Evolutionary conservation across 2,329 filamentous ascomycete species (phyloP).

Genomic region (Gremmenia infestans): DNA sequence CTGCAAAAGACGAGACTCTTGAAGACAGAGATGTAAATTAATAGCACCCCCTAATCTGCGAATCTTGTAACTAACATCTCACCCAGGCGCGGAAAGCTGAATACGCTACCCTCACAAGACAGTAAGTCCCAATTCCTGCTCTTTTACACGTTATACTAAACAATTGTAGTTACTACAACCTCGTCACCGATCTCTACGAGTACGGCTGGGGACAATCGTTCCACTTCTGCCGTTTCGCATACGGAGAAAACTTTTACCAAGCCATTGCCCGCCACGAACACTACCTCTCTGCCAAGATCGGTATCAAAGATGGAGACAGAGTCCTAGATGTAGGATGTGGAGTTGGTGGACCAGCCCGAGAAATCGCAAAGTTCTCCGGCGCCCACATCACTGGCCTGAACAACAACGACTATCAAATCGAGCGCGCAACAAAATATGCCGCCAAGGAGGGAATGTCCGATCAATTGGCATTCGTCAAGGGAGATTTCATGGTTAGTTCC

Average conservation of each 20-base stretch:
- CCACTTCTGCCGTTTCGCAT: conserved; percentile 94
- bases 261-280: conserved; percentile 96
- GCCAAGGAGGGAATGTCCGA: conserved; percentile 73
- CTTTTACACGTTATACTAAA: conserved; percentile 2
- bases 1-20: conserved; percentile 72
- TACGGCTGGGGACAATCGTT: conserved; percentile 96
- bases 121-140: conserved; percentile 54
- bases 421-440: conserved; percentile 85
- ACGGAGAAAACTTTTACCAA: conserved; percentile 82
- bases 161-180: conserved; percentile 77
- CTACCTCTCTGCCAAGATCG: conserved; percentile 89
- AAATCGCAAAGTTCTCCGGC: conserved; percentile 95
- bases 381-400: conserved; percentile 88
- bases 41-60: neutral
- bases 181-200: conserved; percentile 92
- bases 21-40: conserved; percentile 68
- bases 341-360: conserved; percentile 89
- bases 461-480: conserved; percentile 86
- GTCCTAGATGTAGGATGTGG: conserved; percentile 96
- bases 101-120: conserved; percentile 89
- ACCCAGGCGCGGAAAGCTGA: conserved; percentile 70
- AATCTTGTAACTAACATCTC: conserved; percentile 4
- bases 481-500: conserved; percentile 77
- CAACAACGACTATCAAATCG: conserved; percentile 99
- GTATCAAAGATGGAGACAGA: conserved; percentile 79